These are phyloP conservation scores for Grosmannia clavigera DNA, from an alignment of 2,329 filamentous ascomycete species.

Conservation along the genomic window DNA sequence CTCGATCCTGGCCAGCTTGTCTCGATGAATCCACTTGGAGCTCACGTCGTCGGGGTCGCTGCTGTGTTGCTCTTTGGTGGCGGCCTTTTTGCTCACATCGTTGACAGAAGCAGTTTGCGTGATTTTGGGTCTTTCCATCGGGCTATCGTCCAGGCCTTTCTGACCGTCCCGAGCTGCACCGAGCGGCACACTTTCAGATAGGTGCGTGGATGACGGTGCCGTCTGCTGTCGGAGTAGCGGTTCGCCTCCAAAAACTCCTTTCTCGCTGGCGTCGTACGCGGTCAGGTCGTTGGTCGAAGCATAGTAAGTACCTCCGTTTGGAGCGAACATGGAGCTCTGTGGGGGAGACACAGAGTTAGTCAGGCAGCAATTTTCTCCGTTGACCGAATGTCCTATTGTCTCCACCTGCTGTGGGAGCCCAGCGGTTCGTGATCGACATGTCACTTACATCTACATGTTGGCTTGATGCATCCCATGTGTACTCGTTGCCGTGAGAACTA, in stretches of 20 bases:
- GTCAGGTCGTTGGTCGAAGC: background rate
- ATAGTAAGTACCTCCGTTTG: background rate
- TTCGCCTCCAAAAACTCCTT: background rate
- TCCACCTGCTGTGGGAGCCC: background rate
- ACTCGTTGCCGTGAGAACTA: constrained; percentile 35
- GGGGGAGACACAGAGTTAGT: background rate
- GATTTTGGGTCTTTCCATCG: constrained; percentile 28
- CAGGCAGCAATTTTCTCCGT: background rate
- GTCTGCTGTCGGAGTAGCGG: background rate
- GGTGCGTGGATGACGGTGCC: background rate
- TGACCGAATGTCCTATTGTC: background rate
- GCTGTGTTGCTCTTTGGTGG: constrained; percentile 18
- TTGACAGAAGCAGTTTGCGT: background rate
- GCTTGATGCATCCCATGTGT: constrained; percentile 15
- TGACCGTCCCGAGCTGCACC: background rate
- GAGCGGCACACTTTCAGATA: background rate
- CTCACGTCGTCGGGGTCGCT: constrained; percentile 36
- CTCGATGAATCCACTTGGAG: constrained; percentile 75
- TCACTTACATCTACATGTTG: constrained; percentile 12
- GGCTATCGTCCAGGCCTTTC: constrained; percentile 31
- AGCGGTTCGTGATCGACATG: constrained; percentile 1
- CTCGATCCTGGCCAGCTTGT: constrained; percentile 73
- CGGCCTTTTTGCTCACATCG: constrained; percentile 13
- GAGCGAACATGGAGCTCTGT: background rate
- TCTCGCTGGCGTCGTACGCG: background rate